A percentile compares a stretch with the other conserved stretches of the same genome.
Conservation (phyloP, 441 rosid species). For the Populus hybrid region DNA sequence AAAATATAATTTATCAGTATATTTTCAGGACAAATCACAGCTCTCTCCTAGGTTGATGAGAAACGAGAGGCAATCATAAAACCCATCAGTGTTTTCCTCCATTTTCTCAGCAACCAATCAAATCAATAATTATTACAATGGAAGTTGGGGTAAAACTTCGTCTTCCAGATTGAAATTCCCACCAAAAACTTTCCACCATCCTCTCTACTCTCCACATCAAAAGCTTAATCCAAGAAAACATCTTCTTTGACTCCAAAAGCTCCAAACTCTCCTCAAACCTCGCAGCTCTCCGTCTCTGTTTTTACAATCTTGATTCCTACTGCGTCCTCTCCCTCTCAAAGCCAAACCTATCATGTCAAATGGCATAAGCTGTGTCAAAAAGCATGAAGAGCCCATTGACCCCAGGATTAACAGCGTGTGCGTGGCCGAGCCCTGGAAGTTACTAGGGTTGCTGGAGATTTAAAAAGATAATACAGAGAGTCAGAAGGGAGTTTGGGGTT, state of each 20-base stretch:
- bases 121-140: constrained; percentile 18
- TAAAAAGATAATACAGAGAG: constrained; percentile 54
- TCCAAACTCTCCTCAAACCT: constrained; percentile 41
- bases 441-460: constrained; percentile 28
- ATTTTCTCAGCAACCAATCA: background rate
- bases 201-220: constrained; percentile 42
- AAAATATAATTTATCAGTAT: too few relatives aligned
- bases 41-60: background rate
- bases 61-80: background rate
- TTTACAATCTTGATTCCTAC: constrained; percentile 47
- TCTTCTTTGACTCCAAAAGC: constrained; percentile 49
- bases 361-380: constrained; percentile 77
- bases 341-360: constrained; percentile 40
- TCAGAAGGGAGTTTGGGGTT: constrained; percentile 59
- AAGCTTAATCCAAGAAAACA: constrained; percentile 56
- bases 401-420: constrained; percentile 32
- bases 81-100: background rate
- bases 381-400: constrained; percentile 73
- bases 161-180: constrained; percentile 38
- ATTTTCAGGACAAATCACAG: background rate
- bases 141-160: constrained; percentile 64
- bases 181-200: constrained; percentile 42
- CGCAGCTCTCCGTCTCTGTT: constrained; percentile 59
- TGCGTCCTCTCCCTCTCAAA: constrained; percentile 50
- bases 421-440: constrained; percentile 38